phyloP scores from a whole-genome alignment of 345 rosid species.

The Eutrema heterophyllum region DNA sequence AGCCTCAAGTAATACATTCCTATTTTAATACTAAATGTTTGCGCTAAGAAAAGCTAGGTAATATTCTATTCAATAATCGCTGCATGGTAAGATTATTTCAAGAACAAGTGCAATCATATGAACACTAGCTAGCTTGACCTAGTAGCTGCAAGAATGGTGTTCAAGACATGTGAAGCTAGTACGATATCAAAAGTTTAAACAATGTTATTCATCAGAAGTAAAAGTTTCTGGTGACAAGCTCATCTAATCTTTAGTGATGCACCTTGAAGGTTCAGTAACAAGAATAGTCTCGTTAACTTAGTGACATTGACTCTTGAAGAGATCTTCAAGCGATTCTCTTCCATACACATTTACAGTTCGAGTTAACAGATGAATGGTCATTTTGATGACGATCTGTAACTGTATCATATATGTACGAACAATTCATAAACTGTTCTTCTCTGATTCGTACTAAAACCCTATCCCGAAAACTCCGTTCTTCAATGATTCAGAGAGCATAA shows the following conservation, averaged over 20 bases:
- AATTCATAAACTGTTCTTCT: not conserved
- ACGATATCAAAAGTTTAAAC: not conserved
- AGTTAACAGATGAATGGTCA: not conserved
- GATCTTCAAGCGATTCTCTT: not conserved
- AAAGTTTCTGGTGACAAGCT: not conserved
- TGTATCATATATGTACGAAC: no score
- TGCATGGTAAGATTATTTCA: not conserved
- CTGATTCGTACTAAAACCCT: not conserved
- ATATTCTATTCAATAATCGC: not conserved
- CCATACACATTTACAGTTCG: not conserved
- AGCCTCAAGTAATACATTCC: not conserved
- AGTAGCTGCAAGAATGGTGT: not conserved
- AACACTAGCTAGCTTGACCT: not conserved
- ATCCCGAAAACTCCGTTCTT: not conserved
- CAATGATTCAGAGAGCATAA: not conserved
- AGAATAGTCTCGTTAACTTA: not conserved
- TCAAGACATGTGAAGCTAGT: slow-evolving; percentile 15
- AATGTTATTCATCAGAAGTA: not conserved
- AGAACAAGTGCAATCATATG: not conserved
- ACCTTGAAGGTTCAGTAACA: not conserved
- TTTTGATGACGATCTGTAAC: not conserved
- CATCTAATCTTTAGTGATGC: not conserved
- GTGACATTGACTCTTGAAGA: not conserved
- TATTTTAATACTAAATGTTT: not conserved
- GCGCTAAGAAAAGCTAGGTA: not conserved